A percentile compares a stretch with the other conserved stretches of the same genome.
Conservation (phyloP, 495 filamentous ascomycete species). For the Podospora appendiculata region DNA sequence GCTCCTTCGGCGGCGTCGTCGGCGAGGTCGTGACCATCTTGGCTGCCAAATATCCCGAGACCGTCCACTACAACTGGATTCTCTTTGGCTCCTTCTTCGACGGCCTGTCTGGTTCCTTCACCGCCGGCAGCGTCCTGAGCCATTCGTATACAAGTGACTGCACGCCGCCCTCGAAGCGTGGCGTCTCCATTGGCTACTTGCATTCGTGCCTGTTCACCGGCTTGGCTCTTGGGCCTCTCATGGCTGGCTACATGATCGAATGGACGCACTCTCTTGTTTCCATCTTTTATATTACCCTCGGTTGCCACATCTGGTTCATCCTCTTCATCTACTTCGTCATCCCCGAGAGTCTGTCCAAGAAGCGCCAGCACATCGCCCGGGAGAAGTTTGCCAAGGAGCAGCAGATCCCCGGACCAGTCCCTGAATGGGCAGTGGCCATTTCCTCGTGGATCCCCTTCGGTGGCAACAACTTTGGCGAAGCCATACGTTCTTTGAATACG, state of each 20-base stretch:
- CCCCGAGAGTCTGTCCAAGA: conserved; percentile 73
- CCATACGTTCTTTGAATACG: conserved; percentile 15
- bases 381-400: conserved; percentile 48
- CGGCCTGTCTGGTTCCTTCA: conserved; percentile 81
- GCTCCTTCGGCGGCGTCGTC: conserved; percentile 57
- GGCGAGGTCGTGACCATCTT: conserved; percentile 69
- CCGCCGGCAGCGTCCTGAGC: conserved; percentile 66
- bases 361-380: conserved; percentile 57
- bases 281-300: conserved; percentile 72
- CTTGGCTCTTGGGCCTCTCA: conserved; percentile 72
- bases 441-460: conserved; percentile 5
- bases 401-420: conserved; percentile 3
- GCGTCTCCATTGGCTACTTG: conserved; percentile 82
- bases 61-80: conserved; percentile 62
- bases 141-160: conserved; percentile 87
- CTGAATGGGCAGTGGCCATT: conserved; percentile 2
- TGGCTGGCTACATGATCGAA: conserved; percentile 71
- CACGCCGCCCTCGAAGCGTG: conserved; percentile 67
- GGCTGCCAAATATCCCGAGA: conserved; percentile 65
- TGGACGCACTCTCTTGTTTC: conserved; percentile 56
- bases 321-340: conserved; percentile 58
- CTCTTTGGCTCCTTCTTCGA: conserved; percentile 68
- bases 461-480: conserved; percentile 8
- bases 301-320: conserved; percentile 64
- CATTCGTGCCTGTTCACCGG: conserved; percentile 83